These are phyloP conservation scores for Saturnispora quitensis DNA, from an alignment of 805 yeast genomes.

Conservation along the genomic window DNA sequence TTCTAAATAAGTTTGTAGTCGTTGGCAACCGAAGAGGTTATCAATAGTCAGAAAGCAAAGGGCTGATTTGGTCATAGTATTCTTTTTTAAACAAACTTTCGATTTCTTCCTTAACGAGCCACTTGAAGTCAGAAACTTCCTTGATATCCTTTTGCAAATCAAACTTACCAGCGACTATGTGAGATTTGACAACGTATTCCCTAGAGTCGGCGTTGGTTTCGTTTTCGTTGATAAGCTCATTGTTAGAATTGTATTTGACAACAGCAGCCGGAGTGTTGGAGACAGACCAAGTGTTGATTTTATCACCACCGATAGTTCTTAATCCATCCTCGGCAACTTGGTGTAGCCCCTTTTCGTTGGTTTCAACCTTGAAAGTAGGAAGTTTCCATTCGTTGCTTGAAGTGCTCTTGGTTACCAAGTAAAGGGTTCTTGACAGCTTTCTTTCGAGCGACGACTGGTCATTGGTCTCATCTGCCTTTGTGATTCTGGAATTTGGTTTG, in stretches of 20 bases:
- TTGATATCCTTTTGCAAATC: slow-evolving; percentile 26
- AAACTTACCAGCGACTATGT: slow-evolving; percentile 79
- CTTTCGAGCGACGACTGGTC: slow-evolving; percentile 71
- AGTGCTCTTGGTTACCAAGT: slow-evolving; percentile 47
- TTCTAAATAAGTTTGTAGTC: neutral
- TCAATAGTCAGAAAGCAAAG: slow-evolving; percentile 29
- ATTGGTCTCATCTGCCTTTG: slow-evolving; percentile 62
- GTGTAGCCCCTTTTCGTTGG: slow-evolving; percentile 50
- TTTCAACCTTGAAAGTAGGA: slow-evolving; percentile 50
- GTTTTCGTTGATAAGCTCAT: slow-evolving; percentile 14
- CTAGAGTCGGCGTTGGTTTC: slow-evolving; percentile 24
- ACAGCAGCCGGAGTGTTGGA: slow-evolving; percentile 81
- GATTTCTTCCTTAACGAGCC: slow-evolving; percentile 83
- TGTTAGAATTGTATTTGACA: slow-evolving; percentile 31
- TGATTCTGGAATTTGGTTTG: slow-evolving; percentile 57
- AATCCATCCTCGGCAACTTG: slow-evolving; percentile 68
- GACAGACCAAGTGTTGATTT: slow-evolving; percentile 83
- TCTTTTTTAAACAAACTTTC: slow-evolving; percentile 38
- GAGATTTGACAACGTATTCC: slow-evolving; percentile 78
- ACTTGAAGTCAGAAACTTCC: slow-evolving; percentile 42
- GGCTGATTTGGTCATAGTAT: slow-evolving; percentile 50
- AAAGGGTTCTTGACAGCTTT: slow-evolving; percentile 68
- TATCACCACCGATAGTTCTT: slow-evolving; percentile 59
- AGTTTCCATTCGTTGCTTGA: slow-evolving; percentile 52
- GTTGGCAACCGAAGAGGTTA: neutral